Base-by-base conservation (phyloP, 2,329 filamentous ascomycete species). In the Didymella glomerata region DNA sequence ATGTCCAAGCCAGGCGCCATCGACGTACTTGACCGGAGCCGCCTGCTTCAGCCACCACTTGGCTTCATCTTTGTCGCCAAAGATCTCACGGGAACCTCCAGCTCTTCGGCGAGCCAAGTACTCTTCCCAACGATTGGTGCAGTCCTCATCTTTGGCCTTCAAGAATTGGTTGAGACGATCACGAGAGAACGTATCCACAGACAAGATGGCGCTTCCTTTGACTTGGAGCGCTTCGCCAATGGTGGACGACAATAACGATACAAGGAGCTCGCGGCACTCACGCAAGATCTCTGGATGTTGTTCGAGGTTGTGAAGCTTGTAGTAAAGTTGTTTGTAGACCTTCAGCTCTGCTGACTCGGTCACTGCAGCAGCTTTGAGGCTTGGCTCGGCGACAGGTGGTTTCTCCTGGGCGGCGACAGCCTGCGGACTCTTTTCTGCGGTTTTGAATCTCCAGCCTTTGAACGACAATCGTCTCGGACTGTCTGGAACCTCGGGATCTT, bases 1-100 rank as follows among this genome's bases (percentile, higher is more conserved):
- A 54, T 80, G 77, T 13, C 79, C 78, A 4, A 84, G 68, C 82
- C 82, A 84, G 11, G 81, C 79, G 2, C 82, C 82, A 53, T 84
- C 82, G 4, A 83, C 80, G 42, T 77, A 78, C 61, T 83, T 82
- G 45, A 81, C 71, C 4, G 80, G 80, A 9, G 80, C 77, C 47
- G 71, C 70, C 60, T 78, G 67, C 47, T 72, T 74, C 48, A 82
- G 72, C 77, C 77, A 82, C 57, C 71, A 68, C 47, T 73, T 65
- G n/a, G 79, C 79, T 50, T 75, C 73, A 9, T 76, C 68, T 14
- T 62, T 69, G 48, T 77, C 68, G 7, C 53, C 50, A 42, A 81
- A 72, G 27, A 81, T 65, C 63, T 81, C 78, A 14, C 71, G 69
- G 9, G 63, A 54, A 24, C 73, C 68, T 20, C 78, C 77, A 16